These are phyloP conservation scores for Phaffia australis DNA, from an alignment of 768 basidiomycete species.

Conservation along the genomic window DNA sequence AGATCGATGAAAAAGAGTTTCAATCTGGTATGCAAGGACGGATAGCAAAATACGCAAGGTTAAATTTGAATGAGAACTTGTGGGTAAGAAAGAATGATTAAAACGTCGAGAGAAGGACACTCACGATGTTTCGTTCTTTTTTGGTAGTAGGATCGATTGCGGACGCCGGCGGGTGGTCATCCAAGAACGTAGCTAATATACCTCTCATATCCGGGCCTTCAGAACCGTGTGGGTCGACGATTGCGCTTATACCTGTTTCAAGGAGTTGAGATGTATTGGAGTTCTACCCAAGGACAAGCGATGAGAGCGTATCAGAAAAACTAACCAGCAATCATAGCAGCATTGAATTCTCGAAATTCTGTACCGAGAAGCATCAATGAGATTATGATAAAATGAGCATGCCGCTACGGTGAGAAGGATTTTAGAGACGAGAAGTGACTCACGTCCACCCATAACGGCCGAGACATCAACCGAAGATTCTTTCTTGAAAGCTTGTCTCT, in stretches of 20 bases:
- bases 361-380: conserved; percentile 33
- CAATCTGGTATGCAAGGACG: conserved; percentile 12
- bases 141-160: conserved; percentile 25
- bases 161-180: conserved; percentile 47
- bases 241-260: conserved; percentile 77
- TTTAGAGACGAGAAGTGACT: no score
- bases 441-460: conserved; percentile 20
- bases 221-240: conserved; percentile 62
- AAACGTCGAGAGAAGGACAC: background rate
- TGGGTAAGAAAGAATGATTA: background rate
- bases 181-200: conserved; percentile 66
- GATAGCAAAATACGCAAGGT: background rate
- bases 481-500: conserved; percentile 38
- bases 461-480: conserved; percentile 27
- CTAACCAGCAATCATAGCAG: background rate
- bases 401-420: no score
- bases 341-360: conserved; percentile 21
- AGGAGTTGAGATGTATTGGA: conserved; percentile 43
- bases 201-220: conserved; percentile 62
- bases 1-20: conserved; percentile 21
- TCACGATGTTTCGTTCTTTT: conserved; percentile 26
- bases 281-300: no score
- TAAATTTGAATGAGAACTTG: background rate
- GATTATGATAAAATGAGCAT: conserved; percentile 28
- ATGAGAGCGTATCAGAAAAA: background rate